Evolutionary conservation across 495 filamentous ascomycete species (phyloP), one percentile per base, ranked within the genome.

Genomic region (Penicillium subrubescens): DNA sequence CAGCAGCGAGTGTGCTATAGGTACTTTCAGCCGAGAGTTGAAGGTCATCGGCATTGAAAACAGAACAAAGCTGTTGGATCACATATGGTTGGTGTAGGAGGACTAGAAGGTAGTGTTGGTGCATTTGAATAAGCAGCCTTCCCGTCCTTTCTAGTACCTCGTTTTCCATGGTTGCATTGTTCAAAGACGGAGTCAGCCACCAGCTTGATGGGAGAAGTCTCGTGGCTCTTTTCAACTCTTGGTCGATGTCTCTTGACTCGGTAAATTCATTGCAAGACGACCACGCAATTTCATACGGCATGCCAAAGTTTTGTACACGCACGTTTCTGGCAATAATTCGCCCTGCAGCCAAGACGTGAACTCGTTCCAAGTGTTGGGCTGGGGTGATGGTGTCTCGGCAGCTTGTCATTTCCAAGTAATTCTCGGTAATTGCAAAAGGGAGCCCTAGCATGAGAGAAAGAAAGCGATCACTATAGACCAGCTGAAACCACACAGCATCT

Each of bases 41-140:
- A 17, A 69, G 67, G 60, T 31, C 66, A 77, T 39, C 61, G 62
- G 12, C 34, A 61, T 43, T 73, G 72, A 17, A 56, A 63, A 23
- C 67, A 54, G 51, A 54, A 33, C 25, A 31, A 37, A 27, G 76
- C 23, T 14, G 71, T 64, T 77, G 75, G 5, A 83, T 71, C 72
- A 84, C 75, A 64, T 80, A 84, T 8, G 84, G 83, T n/a, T 84
- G 78, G 59, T 85, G 84, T 8, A 85, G 71, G 57, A 82, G 67
- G 14, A 79, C 70, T 8, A 77, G 62, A 53, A 77, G 66, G 43
- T 82, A 79, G 59, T 81, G 73, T 48, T 80, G 80, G 43, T 82
- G 79, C 61, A 84, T 77, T 59, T 86, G 83, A 12, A 72, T 61
- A 68, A 80, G 71, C 35, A 79, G 44, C 14, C 69, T 77, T 8